Conservation (phyloP, 192 early-diverging fungal genomes). For the Powellomyces hirtus region DNA sequence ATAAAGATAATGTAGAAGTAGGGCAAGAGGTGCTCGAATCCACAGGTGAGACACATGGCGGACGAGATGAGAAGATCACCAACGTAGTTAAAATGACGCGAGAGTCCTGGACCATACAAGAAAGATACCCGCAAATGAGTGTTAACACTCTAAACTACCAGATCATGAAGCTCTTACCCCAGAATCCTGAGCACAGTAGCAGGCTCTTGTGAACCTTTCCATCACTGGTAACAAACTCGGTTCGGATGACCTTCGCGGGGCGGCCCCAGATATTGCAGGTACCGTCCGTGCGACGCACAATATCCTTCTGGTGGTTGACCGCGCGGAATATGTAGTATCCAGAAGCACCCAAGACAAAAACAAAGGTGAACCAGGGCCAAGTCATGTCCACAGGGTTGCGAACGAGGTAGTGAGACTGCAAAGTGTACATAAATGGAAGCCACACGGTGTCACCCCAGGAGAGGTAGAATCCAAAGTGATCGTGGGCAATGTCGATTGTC, state of each 20-base stretch:
- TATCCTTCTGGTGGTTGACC: constrained; percentile 79
- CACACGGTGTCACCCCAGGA: constrained; percentile 80
- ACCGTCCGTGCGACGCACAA: constrained; percentile 66
- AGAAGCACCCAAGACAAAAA: constrained; percentile 52
- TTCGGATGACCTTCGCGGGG: constrained; percentile 69
- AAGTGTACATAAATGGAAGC: constrained; percentile 81
- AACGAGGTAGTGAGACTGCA: constrained; percentile 76
- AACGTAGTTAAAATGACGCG: constrained; percentile 83
- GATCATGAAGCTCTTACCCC: constrained; percentile 54
- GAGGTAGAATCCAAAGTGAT: constrained; percentile 85
- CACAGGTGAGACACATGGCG: constrained; percentile 74
- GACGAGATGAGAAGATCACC: constrained; percentile 71
- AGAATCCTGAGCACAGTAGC: constrained; percentile 72
- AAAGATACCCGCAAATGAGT: no score
- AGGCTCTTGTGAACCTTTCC: constrained; percentile 66
- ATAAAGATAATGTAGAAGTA: constrained; percentile 85
- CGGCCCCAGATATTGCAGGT: constrained; percentile 76
- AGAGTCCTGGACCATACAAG: constrained; percentile 39
- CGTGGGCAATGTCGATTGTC: constrained; percentile 81
- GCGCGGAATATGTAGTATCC: constrained; percentile 81
- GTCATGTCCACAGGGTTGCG: constrained; percentile 70
- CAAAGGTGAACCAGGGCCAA: constrained; percentile 46
- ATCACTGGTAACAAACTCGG: constrained; percentile 69
- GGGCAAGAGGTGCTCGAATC: constrained; percentile 60
- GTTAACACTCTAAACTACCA: no score